phyloP scores from a whole-genome alignment of 2,329 filamentous ascomycete genomes.

The Hansfordia pulvinata region DNA sequence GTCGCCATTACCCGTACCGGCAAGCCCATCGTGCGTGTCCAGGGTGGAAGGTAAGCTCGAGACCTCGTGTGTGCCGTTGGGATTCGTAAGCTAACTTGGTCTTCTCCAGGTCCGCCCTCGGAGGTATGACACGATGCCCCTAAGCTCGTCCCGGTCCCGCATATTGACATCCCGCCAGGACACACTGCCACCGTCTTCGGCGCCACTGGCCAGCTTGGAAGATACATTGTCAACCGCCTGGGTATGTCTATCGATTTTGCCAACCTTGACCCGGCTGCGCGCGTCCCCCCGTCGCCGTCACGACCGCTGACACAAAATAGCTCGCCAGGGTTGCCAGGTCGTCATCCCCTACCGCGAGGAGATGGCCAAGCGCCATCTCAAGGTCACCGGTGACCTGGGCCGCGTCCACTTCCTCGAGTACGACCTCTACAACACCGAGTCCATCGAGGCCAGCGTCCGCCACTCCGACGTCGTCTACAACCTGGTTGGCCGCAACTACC shows the following conservation, averaged over 20 bases:
- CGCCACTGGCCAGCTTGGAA: slow-evolving; percentile 86
- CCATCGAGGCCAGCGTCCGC: slow-evolving; percentile 90
- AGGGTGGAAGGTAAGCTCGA: slow-evolving; percentile 69
- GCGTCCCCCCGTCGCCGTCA: no score
- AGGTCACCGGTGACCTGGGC: slow-evolving; percentile 89
- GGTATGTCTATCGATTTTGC: slow-evolving; percentile 31
- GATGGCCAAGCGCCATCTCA: slow-evolving; percentile 94
- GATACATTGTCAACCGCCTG: slow-evolving; percentile 94
- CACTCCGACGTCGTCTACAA: slow-evolving; percentile 98
- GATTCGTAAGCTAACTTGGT: slow-evolving; percentile 8
- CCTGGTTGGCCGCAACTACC: slow-evolving; percentile 83
- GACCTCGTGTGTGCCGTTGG: slow-evolving; percentile 7
- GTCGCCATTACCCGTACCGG: slow-evolving; percentile 89
- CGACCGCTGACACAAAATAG: no score
- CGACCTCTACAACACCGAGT: slow-evolving; percentile 85
- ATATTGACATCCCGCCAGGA: slow-evolving; percentile 34
- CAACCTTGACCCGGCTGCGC: no score
- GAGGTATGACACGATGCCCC: slow-evolving; percentile 44
- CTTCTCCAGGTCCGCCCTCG: slow-evolving; percentile 57
- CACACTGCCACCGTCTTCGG: slow-evolving; percentile 97
- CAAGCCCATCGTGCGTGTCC: slow-evolving; percentile 80
- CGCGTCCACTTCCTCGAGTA: slow-evolving; percentile 86
- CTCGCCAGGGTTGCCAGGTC: slow-evolving; percentile 86
- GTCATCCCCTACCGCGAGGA: slow-evolving; percentile 91
- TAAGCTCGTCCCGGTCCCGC: slow-evolving; percentile 2